Conservation (phyloP, 352 stramenopile species). For the Pilasporangium apinafurcum region DNA sequence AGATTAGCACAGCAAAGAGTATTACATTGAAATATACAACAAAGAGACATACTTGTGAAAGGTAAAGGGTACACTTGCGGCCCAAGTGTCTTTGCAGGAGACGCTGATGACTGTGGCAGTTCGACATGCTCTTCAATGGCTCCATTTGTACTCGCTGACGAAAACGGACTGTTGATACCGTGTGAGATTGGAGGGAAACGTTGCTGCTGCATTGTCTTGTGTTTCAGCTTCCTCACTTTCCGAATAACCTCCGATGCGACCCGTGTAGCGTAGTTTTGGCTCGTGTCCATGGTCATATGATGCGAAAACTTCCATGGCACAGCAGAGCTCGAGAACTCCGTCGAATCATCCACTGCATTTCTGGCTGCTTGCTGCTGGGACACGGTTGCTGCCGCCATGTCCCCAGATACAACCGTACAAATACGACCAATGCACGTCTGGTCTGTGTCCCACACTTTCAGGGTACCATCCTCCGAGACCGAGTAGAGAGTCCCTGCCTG, state of each 20-base stretch:
- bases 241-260: constrained; percentile 35
- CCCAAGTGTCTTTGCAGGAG: background rate
- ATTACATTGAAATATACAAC: background rate
- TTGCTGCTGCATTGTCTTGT: constrained; percentile 11
- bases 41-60: constrained; percentile 18
- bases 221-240: no score
- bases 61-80: constrained; percentile 11
- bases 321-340: background rate
- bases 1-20: no score
- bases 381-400: background rate
- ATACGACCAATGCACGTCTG: constrained; percentile 42
- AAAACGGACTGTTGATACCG: no score
- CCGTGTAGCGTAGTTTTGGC: constrained; percentile 15
- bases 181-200: no score
- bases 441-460: constrained; percentile 44
- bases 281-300: constrained; percentile 21
- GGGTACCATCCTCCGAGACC: constrained; percentile 25
- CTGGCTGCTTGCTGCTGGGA: background rate
- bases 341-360: background rate
- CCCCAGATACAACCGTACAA: constrained; percentile 24
- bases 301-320: constrained; percentile 54
- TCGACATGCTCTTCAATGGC: background rate
- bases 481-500: constrained; percentile 43
- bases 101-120: background rate
- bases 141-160: no score